Base-by-base conservation (phyloP, 164 flowering plant species). In the Dillenia turbinata region DNA sequence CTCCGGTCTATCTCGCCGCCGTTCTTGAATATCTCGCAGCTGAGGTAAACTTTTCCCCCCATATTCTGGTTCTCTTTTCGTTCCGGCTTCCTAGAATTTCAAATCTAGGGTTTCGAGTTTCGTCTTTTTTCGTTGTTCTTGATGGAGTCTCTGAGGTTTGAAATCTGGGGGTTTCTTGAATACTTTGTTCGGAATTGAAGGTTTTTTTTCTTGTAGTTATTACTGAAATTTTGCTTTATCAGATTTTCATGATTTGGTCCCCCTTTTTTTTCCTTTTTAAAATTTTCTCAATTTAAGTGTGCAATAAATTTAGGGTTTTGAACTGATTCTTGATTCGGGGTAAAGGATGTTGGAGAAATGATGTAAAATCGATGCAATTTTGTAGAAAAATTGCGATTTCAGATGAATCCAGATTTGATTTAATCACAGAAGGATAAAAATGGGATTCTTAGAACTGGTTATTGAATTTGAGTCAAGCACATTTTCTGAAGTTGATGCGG, bases 21-120 rank as follows among this genome's bases (percentile, higher is more conserved):
- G 92, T 86, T 15, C 88, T 86, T 13, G 92, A 86, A 47, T 86
- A 86, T 62, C 87, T 86, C 10, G 87, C 92, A 1, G 89, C 87
- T 13, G 92, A 86, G 83, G 92, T 86, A 68, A 0, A 1, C 8
- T 1, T 2, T 14, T 22, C 50, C 47, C 15, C 22, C 33, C 57
- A 49, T 33, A 46, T 44, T 45, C 46, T 47, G 51, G 15, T 19
- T 11, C 40, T 33, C 7, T 33, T 33, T 33, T 33, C 40, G 10
- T 44, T 54, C 14, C 43, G 49, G 70, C 54, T 49, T 51, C 54
- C 12, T 44, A 43, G 19, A 11, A 3, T 24, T 47, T 47, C 15
- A 22, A 67, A 33, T 33, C 40, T 45, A 33, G 45, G 43, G 22
- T 62, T 14, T 11, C 9, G 13, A 3, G 3, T 16, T 50, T 13